phyloP scores from a whole-genome alignment of 129 eudicot genomes.

The Rutidosis leptorrhynchoides region DNA sequence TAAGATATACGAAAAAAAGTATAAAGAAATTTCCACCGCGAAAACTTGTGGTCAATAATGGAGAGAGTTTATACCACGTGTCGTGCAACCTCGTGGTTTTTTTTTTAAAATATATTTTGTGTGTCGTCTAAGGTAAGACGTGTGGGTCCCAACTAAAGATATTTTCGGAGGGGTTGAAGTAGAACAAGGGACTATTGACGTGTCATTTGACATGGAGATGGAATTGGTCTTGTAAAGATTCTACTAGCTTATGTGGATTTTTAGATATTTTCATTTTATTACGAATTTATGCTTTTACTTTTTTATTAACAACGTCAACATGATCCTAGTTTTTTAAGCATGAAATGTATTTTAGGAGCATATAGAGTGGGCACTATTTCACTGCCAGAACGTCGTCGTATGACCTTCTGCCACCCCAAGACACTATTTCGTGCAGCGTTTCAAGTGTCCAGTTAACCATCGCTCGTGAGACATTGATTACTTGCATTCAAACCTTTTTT shows the following conservation, averaged over 20 bases:
- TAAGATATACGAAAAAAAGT: not conserved
- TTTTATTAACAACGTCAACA: no score
- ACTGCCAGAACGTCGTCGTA: no score
- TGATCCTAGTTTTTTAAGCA: no score
- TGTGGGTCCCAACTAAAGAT: slow-evolving; percentile 35
- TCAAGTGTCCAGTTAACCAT: no score
- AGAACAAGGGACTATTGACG: slow-evolving; percentile 21
- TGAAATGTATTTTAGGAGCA: no score
- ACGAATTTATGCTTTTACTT: not conserved
- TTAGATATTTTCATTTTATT: not conserved
- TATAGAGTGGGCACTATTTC: no score
- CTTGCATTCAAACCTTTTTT: no score
- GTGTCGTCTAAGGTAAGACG: slow-evolving; percentile 26
- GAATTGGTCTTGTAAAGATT: slow-evolving; percentile 27
- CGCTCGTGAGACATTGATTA: no score
- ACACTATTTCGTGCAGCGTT: no score
- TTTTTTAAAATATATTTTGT: slow-evolving; percentile 22
- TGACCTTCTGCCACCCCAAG: no score
- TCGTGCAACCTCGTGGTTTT: slow-evolving; percentile 9
- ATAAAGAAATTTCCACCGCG: slow-evolving; percentile 31
- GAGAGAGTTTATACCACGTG: slow-evolving; percentile 30
- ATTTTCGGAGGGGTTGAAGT: slow-evolving; percentile 17
- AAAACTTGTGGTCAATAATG: slow-evolving; percentile 37
- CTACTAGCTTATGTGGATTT: slow-evolving; percentile 18
- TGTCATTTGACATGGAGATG: slow-evolving; percentile 27